Base-by-base conservation (phyloP, 2,329 filamentous ascomycete genomes). In the Alternaria gansuensis region DNA sequence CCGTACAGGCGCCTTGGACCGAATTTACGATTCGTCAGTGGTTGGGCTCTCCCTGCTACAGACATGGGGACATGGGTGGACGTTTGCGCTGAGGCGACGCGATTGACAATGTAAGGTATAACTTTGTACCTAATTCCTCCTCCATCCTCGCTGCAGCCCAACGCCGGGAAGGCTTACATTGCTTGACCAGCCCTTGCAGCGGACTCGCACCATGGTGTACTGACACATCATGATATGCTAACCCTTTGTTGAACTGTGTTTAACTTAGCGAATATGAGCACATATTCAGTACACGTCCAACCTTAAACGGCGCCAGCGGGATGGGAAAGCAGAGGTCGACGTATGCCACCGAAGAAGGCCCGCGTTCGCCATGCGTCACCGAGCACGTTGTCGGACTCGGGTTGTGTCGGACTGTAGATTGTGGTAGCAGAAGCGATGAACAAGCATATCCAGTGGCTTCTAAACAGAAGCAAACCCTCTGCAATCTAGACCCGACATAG, bases 241-340 rank as follows among this genome's bases (percentile, higher is more conserved):
- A 48, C 44, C 5, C 13, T 21, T 36, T n/a, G 31, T 48, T 36
- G 44, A 26, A 13, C 44, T 26, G 36, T 36, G 36, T 36, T 34
- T 29, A 10, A 34, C 23, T 40, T 26, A 48, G 31, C 21, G 21
- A 24, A 14, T 21, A 21, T 34, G 21, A 48, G 44, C 13, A 34
- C 36, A 26, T 34, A 34, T 17, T 17, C 44, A 26, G 44, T 7
- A 48, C 21, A 34, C 11, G 11, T 24, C 14, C 37, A 24, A 40
- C 37, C 37, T 48, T 21, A 34, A 26, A 34, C 44, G 44, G 8
- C 36, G 36, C 44, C 44, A 48, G 23, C 31, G 11, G 31, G 31
- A 48, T 48, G 31, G 29, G 14, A 31, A 48, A 48, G 29, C 55
- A 50, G 55, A 53, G 50, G 43, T 40, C 9, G 24, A 45, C 26